Percentiles rank a stretch among this genome's conserved stretches.
These are phyloP conservation scores for Fusarium denticulatum DNA, from an alignment of 2,329 filamentous ascomycete species.

Conservation along the genomic window DNA sequence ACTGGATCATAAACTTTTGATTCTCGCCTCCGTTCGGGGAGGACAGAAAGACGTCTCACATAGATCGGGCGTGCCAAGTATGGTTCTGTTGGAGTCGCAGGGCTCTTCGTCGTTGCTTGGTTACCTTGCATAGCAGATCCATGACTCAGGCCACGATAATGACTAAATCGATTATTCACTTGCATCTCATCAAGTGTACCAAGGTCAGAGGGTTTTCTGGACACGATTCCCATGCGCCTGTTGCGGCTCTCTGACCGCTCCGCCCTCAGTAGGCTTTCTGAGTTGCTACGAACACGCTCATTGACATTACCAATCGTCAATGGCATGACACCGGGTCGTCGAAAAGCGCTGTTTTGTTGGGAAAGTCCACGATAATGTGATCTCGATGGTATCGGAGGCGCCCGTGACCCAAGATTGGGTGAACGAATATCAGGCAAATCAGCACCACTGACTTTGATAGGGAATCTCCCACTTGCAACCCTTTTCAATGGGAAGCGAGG, in stretches of 20 bases:
- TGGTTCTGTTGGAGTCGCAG: constrained; percentile 68
- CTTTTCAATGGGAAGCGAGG: constrained; percentile 75
- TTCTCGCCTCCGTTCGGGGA: constrained; percentile 71
- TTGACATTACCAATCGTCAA: constrained; percentile 74
- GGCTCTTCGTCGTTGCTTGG: constrained; percentile 58
- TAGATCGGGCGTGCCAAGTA: constrained; percentile 69
- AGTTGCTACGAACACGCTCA: constrained; percentile 74
- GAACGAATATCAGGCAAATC: constrained; percentile 76
- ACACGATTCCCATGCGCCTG: constrained; percentile 72
- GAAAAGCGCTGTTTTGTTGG: constrained; percentile 70
- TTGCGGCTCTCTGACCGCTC: constrained; percentile 65
- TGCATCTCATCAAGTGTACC: constrained; percentile 71
- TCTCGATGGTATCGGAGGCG: constrained; percentile 78
- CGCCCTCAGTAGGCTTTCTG: constrained; percentile 66
- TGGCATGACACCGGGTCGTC: constrained; percentile 78
- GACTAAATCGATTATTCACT: constrained; percentile 72
- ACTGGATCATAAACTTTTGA: constrained; percentile 70
- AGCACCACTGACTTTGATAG: constrained; percentile 77
- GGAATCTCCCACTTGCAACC: constrained; percentile 71
- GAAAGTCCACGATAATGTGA: constrained; percentile 84
- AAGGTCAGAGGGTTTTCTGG: constrained; percentile 68
- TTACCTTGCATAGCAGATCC: constrained; percentile 73
- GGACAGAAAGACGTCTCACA: constrained; percentile 69
- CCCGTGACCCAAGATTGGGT: constrained; percentile 67
- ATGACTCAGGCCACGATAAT: constrained; percentile 73